Evolutionary conservation across 768 basidiomycete species (phyloP), one percentile per base, ranked within the genome.

Genomic region (Podaxis carcinomalis): DNA sequence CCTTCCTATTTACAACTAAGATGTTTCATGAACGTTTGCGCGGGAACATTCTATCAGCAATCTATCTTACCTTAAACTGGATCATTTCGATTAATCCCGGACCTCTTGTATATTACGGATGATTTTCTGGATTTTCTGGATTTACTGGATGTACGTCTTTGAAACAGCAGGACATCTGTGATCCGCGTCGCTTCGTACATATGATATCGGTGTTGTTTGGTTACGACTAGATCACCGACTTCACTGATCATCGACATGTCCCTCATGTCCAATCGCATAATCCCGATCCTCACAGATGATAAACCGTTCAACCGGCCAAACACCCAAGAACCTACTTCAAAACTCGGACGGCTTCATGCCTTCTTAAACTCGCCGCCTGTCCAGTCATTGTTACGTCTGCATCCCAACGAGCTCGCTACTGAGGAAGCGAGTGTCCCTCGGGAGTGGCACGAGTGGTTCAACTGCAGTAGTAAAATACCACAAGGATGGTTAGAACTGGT

Each of bases 1-100:
- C 0, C 71, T 92, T 36, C 89, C 85, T 2, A 92, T 93, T 62
- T 92, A 93, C 62, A 72, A 85, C 67, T 92, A 63, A 70, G 44
- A n/a, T 40, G 19, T 28, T 55, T n/a, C 27, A 28, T 37, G 56
- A 36, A 37, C 36, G 2, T 19, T 53, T 32, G 14, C 7, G 32
- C 5, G 13, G n/a, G 23, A 54, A 4, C 14, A 37, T 37, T 54
- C 36, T 39, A 54, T 36, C n/a, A 28, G 21, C 21, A 28, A 3
- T n/a, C 32, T 19, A 36, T 11, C 35, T 40, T 37, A 23, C 23
- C 13, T 14, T 25, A 1, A n/a, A 44, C 19, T 6, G 6, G 42
- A 19, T n/a, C 42, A n/a, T 44, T 44, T 44, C 14, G 42, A n/a
- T n/a, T 7, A 44, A 44, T 44, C 16, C 19, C 42, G 42, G 42